Evolutionary conservation across 768 basidiomycete genomes (phyloP).

Genomic region (Sporobolomyces phaffii): DNA sequence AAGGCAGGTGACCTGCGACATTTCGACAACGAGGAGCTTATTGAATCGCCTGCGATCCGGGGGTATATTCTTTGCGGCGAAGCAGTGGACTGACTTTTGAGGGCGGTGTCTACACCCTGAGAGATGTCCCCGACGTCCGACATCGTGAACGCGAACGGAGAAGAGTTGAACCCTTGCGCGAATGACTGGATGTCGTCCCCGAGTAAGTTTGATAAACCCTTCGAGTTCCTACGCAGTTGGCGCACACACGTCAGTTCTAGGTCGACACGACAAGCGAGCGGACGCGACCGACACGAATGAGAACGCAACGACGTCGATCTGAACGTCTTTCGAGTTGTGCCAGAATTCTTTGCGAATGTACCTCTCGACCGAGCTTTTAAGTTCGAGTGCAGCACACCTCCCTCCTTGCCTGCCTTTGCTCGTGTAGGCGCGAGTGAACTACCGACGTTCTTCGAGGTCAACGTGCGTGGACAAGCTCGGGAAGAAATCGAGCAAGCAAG

Average conservation of each 20-base stretch:
- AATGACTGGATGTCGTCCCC: neutral
- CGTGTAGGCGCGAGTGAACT: constrained; percentile 13
- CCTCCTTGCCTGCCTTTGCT: constrained; percentile 5
- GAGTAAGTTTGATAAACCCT: neutral
- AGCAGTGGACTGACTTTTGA: neutral
- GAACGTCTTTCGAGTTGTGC: neutral
- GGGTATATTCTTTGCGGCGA: too few species aligned
- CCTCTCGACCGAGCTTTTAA: neutral
- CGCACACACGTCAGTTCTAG: too few species aligned
- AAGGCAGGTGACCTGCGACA: neutral
- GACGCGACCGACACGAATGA: neutral
- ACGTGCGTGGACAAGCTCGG: too few species aligned
- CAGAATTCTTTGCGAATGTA: neutral
- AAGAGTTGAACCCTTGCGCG: constrained; percentile 16
- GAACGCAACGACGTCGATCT: neutral
- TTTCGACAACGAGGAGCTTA: neutral
- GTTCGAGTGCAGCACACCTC: neutral
- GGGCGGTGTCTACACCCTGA: neutral
- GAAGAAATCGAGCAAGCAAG: neutral
- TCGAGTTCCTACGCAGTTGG: neutral
- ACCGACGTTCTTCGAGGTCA: too few species aligned
- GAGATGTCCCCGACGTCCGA: constrained; percentile 19
- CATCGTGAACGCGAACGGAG: constrained; percentile 2
- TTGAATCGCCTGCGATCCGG: too few species aligned
- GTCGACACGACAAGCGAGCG: neutral